Evolutionary conservation across 176 grass and related monocot genomes (phyloP), one percentile per base, ranked within the genome.

Genomic region (Oryza australiensis): DNA sequence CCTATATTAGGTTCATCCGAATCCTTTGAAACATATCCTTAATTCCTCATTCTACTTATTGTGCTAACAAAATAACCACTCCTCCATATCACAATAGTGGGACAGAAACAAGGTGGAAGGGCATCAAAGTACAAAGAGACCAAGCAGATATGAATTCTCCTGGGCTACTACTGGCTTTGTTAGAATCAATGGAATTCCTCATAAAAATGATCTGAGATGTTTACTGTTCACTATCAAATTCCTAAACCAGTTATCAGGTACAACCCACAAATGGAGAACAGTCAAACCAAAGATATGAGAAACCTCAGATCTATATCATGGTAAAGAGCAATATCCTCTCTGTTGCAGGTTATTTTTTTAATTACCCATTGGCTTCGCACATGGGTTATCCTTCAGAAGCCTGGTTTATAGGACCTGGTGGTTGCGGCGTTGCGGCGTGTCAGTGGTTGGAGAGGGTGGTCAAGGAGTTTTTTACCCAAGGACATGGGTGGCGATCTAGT

Each of bases 71-170:
- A 77, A 64, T 26, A 30, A 12, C n/a, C 23, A 8, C 5, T 62
- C 34, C 23, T 12, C 26, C 22, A 46, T 18, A 20, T 66, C 30
- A 3, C 42, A 66, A 79, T 66, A 18, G 29, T 49, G 63, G 63
- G 62, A 48, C 30, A 34, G 41, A 51, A 16, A 38, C 7, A 77
- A 14, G 14, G 59, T 42, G 34, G 20, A 57, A 37, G 13, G 35
- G 73, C 24, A 77, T 28, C 23, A 46, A 62, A 77, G 32, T 41
- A 77, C 15, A 67, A 79, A 66, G 14, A 12, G 26, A 67, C 20
- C 35, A 33, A 26, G 13, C 18, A 3, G 2, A n/a, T 68, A 24
- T n/a, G 14, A 9, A 20, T n/a, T 18, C 62, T 27, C 60, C 5
- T 75, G 57, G 28, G 62, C 62, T 68, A 57, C 73, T 27, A 7